Evolutionary conservation across 768 basidiomycete species (phyloP).

Genomic region (Pleurotus salmoneostramineus): DNA sequence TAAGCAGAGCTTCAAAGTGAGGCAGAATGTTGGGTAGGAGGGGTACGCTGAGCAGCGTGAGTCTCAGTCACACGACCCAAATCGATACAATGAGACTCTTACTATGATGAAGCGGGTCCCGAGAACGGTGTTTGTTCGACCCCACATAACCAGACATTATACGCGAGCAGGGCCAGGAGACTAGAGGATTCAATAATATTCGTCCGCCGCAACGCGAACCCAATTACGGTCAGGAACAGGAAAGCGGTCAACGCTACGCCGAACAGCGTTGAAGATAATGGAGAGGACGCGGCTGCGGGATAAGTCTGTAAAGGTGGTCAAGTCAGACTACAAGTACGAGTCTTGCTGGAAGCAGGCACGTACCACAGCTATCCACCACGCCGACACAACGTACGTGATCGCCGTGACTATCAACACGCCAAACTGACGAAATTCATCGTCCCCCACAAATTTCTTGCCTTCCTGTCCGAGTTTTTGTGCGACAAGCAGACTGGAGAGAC

Average conservation of each 20-base stretch:
- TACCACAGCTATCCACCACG: conserved; percentile 84
- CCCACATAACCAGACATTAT: conserved; percentile 88
- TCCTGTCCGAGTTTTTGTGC: conserved; percentile 79
- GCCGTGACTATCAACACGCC: conserved; percentile 73
- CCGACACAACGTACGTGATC: conserved; percentile 74
- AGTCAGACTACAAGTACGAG: neutral
- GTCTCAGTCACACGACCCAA: neutral
- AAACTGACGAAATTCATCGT: conserved; percentile 76
- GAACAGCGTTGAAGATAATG: conserved; percentile 84
- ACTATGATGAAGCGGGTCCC: conserved; percentile 78
- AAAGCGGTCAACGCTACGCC: conserved; percentile 87
- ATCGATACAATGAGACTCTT: conserved; percentile 21
- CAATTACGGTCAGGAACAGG: conserved; percentile 87
- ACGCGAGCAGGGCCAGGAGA: conserved; percentile 84
- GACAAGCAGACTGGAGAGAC: conserved; percentile 78
- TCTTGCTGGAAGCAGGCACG: conserved; percentile 24
- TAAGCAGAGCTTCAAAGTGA: conserved; percentile 73
- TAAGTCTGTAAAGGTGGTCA: conserved; percentile 52
- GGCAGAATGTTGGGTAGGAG: conserved; percentile 77
- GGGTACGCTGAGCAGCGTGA: conserved; percentile 50
- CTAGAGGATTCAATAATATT: conserved; percentile 92
- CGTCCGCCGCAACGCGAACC: conserved; percentile 82
- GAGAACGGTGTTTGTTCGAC: conserved; percentile 72
- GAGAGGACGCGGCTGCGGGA: conserved; percentile 77
- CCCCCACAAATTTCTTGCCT: conserved; percentile 64